phyloP scores from a whole-genome alignment of 2,329 filamentous ascomycete genomes.

The Fusarium haematococcum region DNA sequence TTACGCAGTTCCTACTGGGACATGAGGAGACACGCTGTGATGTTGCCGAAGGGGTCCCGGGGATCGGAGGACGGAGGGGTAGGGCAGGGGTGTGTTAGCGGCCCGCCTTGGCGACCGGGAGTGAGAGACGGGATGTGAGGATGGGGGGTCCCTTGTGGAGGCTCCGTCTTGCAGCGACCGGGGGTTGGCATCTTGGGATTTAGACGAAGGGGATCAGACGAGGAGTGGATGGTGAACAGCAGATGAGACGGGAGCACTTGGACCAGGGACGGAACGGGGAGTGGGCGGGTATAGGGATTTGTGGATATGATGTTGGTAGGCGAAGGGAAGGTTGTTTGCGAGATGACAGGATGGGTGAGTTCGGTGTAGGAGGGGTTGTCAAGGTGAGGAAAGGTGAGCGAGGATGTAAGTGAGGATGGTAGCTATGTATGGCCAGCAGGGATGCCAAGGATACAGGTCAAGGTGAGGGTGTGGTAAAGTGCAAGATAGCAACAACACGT shows the following conservation, averaged over 20 bases:
- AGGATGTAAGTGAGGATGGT: not conserved
- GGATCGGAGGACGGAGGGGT: not conserved
- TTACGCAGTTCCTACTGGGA: not conserved
- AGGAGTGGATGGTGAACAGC: constrained; percentile 29
- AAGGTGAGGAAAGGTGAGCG: not conserved
- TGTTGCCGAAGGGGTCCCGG: not conserved
- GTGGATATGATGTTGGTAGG: constrained; percentile 1
- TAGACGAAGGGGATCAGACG: constrained; percentile 13
- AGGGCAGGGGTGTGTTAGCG: constrained; percentile 2
- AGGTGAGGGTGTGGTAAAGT: not conserved
- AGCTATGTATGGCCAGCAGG: not conserved
- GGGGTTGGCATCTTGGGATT: not conserved
- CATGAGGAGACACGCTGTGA: not conserved
- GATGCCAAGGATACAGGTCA: not conserved
- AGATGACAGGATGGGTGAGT: not conserved
- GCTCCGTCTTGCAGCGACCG: not conserved
- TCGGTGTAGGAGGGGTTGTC: not conserved
- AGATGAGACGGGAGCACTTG: constrained; percentile 15
- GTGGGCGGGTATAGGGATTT: constrained; percentile 2
- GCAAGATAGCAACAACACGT: not conserved
- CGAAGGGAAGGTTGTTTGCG: not conserved
- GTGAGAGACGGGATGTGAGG: constrained; percentile 1
- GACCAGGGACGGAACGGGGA: not conserved
- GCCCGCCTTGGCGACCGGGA: constrained; percentile 2
- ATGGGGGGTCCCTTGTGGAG: not conserved